phyloP scores from a whole-genome alignment of 306 rosid species.

The Myrica gale region DNA sequence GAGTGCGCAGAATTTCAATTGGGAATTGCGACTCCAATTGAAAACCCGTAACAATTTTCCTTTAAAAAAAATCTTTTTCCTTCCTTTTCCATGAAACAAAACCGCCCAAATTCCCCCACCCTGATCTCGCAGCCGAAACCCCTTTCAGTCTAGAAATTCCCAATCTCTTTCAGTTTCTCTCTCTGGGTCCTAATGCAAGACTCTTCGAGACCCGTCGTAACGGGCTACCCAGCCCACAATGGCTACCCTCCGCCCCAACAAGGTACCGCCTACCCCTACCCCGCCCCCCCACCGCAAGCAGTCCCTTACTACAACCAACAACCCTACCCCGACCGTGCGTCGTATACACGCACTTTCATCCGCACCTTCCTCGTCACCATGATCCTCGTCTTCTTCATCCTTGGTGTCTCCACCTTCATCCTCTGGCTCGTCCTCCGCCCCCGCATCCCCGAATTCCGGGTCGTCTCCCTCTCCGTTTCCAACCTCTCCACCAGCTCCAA shows the following conservation, averaged over 20 bases:
- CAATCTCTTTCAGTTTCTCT: neutral
- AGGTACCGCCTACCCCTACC: constrained; percentile 47
- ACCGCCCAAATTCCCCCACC: no score
- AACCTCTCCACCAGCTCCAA: constrained; percentile 39
- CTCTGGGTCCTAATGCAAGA: constrained; percentile 40
- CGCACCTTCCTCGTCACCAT: constrained; percentile 64
- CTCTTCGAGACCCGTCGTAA: constrained; percentile 65
- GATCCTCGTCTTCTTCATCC: constrained; percentile 47
- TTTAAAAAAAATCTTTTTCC: no score
- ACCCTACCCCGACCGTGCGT: constrained; percentile 25
- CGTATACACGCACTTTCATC: constrained; percentile 44
- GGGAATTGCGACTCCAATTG: no score
- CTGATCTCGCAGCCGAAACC: no score
- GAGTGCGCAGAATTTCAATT: no score
- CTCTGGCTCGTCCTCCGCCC: constrained; percentile 91
- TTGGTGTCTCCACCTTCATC: constrained; percentile 48
- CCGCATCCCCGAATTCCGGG: constrained; percentile 49
- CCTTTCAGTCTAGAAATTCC: no score
- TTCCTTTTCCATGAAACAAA: no score
- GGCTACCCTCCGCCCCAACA: constrained; percentile 30
- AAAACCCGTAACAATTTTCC: no score
- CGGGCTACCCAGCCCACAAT: constrained; percentile 71
- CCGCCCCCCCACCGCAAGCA: constrained; percentile 27
- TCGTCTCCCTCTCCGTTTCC: constrained; percentile 50
- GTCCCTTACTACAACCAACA: constrained; percentile 34